Conservation (phyloP, 345 rosid species). For the Brassica napus region Da-Ae NC_063450.1:49867001-49867500, state of each 20-base stretch:
- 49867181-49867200: slow-evolving; percentile 15
- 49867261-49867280: slow-evolving; percentile 80
- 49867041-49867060: slow-evolving; percentile 89
- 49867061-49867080: slow-evolving; percentile 96
- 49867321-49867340: slow-evolving; percentile 98
- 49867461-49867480: background rate
- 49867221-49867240: slow-evolving; percentile 20
- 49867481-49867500: slow-evolving; percentile 2
- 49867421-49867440: slow-evolving; percentile 17
- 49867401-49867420: slow-evolving; percentile 88
- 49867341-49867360: slow-evolving; percentile 77
- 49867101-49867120: slow-evolving; percentile 8
- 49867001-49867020: slow-evolving; percentile 98
- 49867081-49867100: slow-evolving; percentile 50
- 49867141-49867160: background rate
- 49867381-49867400: slow-evolving; percentile 95
- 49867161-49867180: slow-evolving; percentile 4
- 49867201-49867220: slow-evolving; percentile 26
- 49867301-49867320: slow-evolving; percentile 94
- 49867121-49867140: background rate
- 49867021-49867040: slow-evolving; percentile 63
- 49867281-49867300: slow-evolving; percentile 89
- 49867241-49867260: slow-evolving; percentile 79
- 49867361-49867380: slow-evolving; percentile 95
- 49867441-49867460: slow-evolving; percentile 9